Evolutionary conservation across 2,329 filamentous ascomycete genomes (phyloP), one percentile per base, ranked within the genome.

Genomic region (Talaromyces marneffei): DNA sequence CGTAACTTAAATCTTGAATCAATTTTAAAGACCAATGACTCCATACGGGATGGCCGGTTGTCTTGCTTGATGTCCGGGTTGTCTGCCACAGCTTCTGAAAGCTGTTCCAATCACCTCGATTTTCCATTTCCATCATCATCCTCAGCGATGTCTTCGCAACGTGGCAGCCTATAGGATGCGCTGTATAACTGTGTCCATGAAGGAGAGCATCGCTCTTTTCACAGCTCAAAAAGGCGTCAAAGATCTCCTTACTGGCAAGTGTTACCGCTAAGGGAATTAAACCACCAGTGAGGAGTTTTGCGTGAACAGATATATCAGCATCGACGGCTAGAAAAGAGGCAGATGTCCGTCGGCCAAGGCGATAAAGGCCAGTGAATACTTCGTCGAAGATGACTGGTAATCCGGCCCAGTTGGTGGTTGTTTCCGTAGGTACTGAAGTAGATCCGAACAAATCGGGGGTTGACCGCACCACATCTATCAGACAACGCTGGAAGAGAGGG

Each of bases 131-230:
- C 48, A 78, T 72, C 80, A 93, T 84, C 40, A 80, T 79, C 8
- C 74, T 71, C 8, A 95, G 71, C 0, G 85, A 87, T 56, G 85
- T 83, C n/a, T 88, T 79, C 0, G 88, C 91, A 0, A 95, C 89
- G 48, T 88, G 84, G 67, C 90, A 95, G 0, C 91, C 91, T 1
- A 94, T 83, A 0, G 91, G 83, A 72, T 95, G 90, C 0, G 91
- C 91, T 0, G 91, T 95, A 74, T 95, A 95, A 72, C 89, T 93
- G 71, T 95, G 91, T 0, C 91, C 91, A 67, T 95, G 91, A 3
- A 95, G 78, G 4, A 95, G 75, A 0, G 91, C 91, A 66, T 93
- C 89, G 0, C 84, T 85, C 75, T 94, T 95, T 54, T 91, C 86
- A 1, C 83, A 79, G 57, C 87, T 87, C 12, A 84, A 77, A 69